Percentiles rank a stretch among this genome's conserved stretches.
Evolutionary conservation across 345 rosid genomes (phyloP).

Genomic region (Euphorbia peplus): DNA sequence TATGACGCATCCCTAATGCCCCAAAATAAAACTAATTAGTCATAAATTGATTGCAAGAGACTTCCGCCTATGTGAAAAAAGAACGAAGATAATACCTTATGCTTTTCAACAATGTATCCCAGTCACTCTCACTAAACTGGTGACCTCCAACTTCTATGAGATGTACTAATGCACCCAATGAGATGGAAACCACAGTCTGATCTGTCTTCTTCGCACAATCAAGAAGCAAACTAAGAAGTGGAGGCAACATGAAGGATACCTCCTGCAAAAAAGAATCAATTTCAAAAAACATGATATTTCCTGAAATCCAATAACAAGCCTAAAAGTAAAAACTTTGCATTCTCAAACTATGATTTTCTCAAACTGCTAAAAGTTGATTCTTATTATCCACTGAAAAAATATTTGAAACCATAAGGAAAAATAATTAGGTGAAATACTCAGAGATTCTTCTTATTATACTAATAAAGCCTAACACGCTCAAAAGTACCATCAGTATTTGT

Average conservation of each 20-base stretch:
- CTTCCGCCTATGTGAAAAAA: not conserved
- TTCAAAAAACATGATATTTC: constrained; percentile 14
- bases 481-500: not conserved
- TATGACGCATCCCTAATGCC: constrained; percentile 80
- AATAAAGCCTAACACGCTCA: not conserved
- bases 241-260: constrained; percentile 98
- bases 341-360: not conserved
- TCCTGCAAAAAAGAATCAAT: constrained; percentile 52
- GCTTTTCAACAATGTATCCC: constrained; percentile 96
- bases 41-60: not conserved
- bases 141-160: constrained; percentile 99
- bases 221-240: constrained; percentile 81
- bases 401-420: not conserved
- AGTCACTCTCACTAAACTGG: constrained; percentile 90
- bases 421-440: not conserved
- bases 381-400: not conserved
- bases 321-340: not conserved
- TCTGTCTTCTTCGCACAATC: constrained; percentile 97
- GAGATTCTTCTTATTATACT: not conserved
- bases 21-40: constrained; percentile 18
- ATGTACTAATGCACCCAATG: constrained; percentile 93
- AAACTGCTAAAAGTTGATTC: not conserved
- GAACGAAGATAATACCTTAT: constrained; percentile 53
- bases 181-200: constrained; percentile 95
- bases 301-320: constrained; percentile 3